Conservation (phyloP, 495 filamentous ascomycete genomes). For the Aspergillus homomorphus region DNA sequence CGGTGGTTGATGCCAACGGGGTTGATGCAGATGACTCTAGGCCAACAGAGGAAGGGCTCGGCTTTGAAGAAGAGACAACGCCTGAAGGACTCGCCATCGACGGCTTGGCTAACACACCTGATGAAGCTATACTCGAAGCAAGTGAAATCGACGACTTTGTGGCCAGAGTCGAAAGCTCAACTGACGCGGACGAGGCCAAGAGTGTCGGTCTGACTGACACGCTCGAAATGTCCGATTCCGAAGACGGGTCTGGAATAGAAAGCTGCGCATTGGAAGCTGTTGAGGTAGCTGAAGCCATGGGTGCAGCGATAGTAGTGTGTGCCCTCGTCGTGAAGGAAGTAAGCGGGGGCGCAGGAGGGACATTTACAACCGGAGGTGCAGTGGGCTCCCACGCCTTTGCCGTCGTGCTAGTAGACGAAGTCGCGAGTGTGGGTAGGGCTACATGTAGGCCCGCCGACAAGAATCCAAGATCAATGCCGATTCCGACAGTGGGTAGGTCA, state of each 20-base stretch:
- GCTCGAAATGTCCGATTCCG: neutral
- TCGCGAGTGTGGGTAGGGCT: conserved; percentile 1
- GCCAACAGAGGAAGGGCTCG: neutral
- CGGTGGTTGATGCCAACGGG: neutral
- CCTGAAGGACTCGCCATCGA: neutral
- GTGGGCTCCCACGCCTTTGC: neutral
- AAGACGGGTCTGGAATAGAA: neutral
- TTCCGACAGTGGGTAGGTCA: neutral
- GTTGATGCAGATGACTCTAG: neutral
- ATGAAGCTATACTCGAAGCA: neutral
- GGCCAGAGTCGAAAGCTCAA: neutral
- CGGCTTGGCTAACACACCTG: neutral
- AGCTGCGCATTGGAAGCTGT: neutral
- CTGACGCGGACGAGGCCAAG: neutral
- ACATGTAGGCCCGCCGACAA: conserved; percentile 6
- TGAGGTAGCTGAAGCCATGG: neutral
- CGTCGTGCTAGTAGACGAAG: neutral
- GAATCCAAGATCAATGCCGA: conserved; percentile 8
- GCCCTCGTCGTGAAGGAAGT: conserved; percentile 1
- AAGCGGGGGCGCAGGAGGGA: neutral
- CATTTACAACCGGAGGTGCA: neutral
- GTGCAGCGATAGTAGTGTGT: conserved; percentile 5
- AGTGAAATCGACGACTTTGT: neutral
- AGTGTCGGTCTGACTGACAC: neutral
- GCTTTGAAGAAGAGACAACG: neutral